Evolutionary conservation across 352 stramenopile species (phyloP), one percentile per base, ranked within the genome.

Genomic region (Pythium oligandrum): DNA sequence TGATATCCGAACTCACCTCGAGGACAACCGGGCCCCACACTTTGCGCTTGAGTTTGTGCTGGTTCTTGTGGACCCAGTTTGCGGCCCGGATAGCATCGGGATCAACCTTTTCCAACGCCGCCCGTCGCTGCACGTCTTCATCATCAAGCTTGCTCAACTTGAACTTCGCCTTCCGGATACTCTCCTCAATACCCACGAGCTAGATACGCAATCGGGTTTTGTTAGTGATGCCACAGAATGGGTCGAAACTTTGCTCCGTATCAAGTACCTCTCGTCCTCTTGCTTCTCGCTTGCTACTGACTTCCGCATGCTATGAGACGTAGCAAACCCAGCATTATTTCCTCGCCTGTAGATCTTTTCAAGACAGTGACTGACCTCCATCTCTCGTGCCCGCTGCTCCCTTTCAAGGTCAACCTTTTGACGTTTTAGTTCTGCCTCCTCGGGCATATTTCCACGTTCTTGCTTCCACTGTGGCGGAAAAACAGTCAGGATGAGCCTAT

Each of bases 21-120:
- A 93, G 68, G 26, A 82, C 83, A 36, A 95, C 66, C 0, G 85
- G 85, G 0, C 85, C 85, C 83, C 83, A 95, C 0, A 93, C 85
- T 53, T 87, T 89, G 17, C 80, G 71, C 49, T 84, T 74, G 3
- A 95, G 61, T 30, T 73, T 71, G 53, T 81, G 52, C 30, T 75
- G 67, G 43, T 95, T 93, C 7, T 73, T 65, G 50, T 86, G 72
- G 35, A 90, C 70, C 85, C 85, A 95, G 3, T 93, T 78, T 0
- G 77, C 74, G 12, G 82, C 85, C 30, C 70, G 76, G 36, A 93
- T 84, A 12, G 74, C 84, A 54, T 93, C 82, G 9, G 71, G 63
- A 53, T 95, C 85, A 38, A 55, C 68, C 46, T 63, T 69, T 34
- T 84, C 64, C 11, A 95, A 70, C 7, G 70, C 68, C 3, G 79